Base-by-base conservation (phyloP, 1,139 yeast genomes). In the Pichia terricola region DNA sequence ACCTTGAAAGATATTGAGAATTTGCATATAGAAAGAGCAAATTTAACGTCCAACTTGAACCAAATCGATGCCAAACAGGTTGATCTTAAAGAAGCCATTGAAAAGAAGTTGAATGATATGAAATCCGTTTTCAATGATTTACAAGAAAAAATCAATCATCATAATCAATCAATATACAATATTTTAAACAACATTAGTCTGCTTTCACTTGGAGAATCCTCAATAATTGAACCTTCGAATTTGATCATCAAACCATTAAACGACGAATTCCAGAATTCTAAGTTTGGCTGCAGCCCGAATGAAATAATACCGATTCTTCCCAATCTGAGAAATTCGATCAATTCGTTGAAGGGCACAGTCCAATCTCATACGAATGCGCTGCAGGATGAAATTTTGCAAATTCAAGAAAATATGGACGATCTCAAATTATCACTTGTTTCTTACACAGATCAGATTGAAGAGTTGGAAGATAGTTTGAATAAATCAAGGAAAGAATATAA, bases 1-100 rank as follows among this genome's bases (percentile, higher is more conserved):
- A 73, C 82, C 5, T 72, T 83, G 3, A 67, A 68, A 10, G 81
- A 78, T 43, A 77, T 84, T 42, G 86, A 83, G 53, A 62, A 69
- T 48, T 68, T 83, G 63, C 77, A 76, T 53, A 63, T 67, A 35
- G 88, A 81, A 53, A 67, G 86, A 44, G 82, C 77, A 42, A 70
- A 72, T 44, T 63, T 82, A 22, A 69, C 78, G 4, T 72, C 71
- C 50, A 65, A 73, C n/a, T 68, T 81, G 37, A 87, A 82, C 47
- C 52, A 64, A 3, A 67, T 73, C 3, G 69, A 69, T 37, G 60
- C 64, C 34, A 70, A 69, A 47, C 60, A 75, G 75, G 39, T 45
- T 4, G 70, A 45, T 61, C 59, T 42, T 40, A 63, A 26, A 58
- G 61, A 65, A 10, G 58, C 66, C 16, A 67, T 75, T 22, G 67